Evolutionary conservation across 768 basidiomycete species (phyloP).

Genomic region (Lepiota venenata): DNA sequence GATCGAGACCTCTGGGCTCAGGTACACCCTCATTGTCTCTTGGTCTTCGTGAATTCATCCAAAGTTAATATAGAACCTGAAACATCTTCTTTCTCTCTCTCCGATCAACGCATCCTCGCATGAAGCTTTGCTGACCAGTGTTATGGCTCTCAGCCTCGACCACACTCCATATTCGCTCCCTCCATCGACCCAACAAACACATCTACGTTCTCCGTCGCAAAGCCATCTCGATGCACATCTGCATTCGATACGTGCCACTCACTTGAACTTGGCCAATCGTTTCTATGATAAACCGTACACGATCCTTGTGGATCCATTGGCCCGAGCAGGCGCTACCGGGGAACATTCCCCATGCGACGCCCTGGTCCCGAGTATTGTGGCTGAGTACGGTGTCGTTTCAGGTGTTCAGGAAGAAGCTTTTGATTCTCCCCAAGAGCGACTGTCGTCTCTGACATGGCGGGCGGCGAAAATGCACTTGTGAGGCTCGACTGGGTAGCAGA

Average conservation of each 20-base stretch:
- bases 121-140: conserved; percentile 63
- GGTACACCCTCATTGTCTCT: conserved; percentile 35
- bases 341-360: conserved; percentile 93
- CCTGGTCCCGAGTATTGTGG: conserved; percentile 81
- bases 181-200: conserved; percentile 21
- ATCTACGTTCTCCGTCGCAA: conserved; percentile 33
- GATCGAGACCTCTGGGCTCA: conserved; percentile 79
- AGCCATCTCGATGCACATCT: conserved; percentile 65
- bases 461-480: background rate
- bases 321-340: conserved; percentile 81
- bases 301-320: conserved; percentile 80
- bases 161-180: conserved; percentile 51
- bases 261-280: conserved; percentile 64
- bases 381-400: conserved; percentile 76
- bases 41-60: background rate
- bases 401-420: conserved; percentile 54
- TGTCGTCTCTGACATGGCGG: background rate
- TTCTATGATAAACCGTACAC: conserved; percentile 90
- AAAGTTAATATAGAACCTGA: conserved; percentile 54
- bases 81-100: conserved; percentile 64
- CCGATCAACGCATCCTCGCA: conserved; percentile 59
- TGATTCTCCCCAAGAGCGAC: conserved; percentile 9
- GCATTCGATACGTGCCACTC: conserved; percentile 63
- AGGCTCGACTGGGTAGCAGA: conserved; percentile 77
- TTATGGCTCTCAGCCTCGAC: conserved; percentile 83